Evolutionary conservation across 306 rosid genomes (phyloP), one percentile per base, ranked within the genome.

Genomic region (Cucumis melo): DNA sequence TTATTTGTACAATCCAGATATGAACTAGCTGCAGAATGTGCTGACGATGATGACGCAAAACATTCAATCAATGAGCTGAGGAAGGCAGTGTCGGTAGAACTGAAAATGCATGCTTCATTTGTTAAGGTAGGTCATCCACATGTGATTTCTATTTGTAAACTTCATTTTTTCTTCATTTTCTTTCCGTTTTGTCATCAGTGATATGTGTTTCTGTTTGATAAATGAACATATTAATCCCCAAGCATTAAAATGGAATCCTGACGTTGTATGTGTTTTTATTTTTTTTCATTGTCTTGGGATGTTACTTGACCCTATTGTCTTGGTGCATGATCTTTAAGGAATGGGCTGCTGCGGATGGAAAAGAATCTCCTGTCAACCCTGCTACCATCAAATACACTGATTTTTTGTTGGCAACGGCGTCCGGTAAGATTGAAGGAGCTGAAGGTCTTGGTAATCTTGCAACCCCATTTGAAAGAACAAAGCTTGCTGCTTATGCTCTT

Each of bases 381-480:
- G 96, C 98, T 38, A 93, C 98, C 0, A 83, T 82, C 24, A 92
- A 91, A 83, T 95, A 95, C 83, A 95, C 88, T 10, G 91, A 92
- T 44, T 95, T 95, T 86, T 82, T 95, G 83, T 86, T 89, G 89
- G 98, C 92, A 86, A 92, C 99, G 32, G 98, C 98, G 57, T 92
- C 97, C 65, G 99, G 99, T 80, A 92, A 90, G 83, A 91, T 90
- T 70, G 98, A 88, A 87, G 98, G 96, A 73, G 87, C 86, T 15
- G 89, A 92, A 83, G 92, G 91, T 80, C 93, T 89, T 66, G 98
- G 89, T 83, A 95, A 90, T 88, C 92, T 92, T 64, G 99, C 98
- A 73, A 95, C 99, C 70, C 99, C 99, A 21, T 95, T 95, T 82
- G 99, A 95, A 90, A 89, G 89, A 87, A 95, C 98, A 60, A 92